These are phyloP conservation scores for Sphaerosporella brunnea DNA, from an alignment of 495 filamentous ascomycete genomes.

Conservation along the genomic window DNA sequence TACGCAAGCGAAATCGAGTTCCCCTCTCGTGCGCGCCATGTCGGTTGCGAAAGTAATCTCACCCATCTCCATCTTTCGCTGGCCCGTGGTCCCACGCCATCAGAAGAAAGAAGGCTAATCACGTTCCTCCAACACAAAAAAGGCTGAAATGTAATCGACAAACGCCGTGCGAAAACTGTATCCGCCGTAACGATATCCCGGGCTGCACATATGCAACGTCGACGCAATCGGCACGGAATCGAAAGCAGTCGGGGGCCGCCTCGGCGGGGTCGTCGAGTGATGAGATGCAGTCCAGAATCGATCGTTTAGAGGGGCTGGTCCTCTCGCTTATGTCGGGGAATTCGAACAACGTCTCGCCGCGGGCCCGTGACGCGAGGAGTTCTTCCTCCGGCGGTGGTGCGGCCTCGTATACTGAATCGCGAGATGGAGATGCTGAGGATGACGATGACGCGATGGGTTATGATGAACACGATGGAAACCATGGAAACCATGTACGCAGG, in stretches of 20 bases:
- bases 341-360: constrained; percentile 10
- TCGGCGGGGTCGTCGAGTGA: constrained; percentile 53
- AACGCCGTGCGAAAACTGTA: constrained; percentile 87
- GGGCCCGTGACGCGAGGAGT: constrained; percentile 15
- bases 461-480: constrained; percentile 35
- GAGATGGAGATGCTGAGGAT: constrained; percentile 39
- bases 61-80: no score
- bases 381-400: not conserved
- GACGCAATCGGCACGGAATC: constrained; percentile 39
- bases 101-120: constrained; percentile 9
- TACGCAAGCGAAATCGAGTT: constrained; percentile 85
- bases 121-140: no score
- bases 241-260: constrained; percentile 47
- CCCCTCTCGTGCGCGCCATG: constrained; percentile 90
- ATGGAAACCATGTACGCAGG: constrained; percentile 37
- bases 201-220: constrained; percentile 83
- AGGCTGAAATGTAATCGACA: constrained; percentile 88
- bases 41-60: constrained; percentile 68
- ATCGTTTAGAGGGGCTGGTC: constrained; percentile 87
- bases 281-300: constrained; percentile 98
- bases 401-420: not conserved
- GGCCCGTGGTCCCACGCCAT: constrained; percentile 7
- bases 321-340: constrained; percentile 65
- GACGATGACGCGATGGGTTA: constrained; percentile 36
- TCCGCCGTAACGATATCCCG: constrained; percentile 65